Percentiles rank a stretch among this genome's conserved stretches.
Conservation (phyloP, 2,329 filamentous ascomycete species). For the Rutstroemia sp. region DNA sequence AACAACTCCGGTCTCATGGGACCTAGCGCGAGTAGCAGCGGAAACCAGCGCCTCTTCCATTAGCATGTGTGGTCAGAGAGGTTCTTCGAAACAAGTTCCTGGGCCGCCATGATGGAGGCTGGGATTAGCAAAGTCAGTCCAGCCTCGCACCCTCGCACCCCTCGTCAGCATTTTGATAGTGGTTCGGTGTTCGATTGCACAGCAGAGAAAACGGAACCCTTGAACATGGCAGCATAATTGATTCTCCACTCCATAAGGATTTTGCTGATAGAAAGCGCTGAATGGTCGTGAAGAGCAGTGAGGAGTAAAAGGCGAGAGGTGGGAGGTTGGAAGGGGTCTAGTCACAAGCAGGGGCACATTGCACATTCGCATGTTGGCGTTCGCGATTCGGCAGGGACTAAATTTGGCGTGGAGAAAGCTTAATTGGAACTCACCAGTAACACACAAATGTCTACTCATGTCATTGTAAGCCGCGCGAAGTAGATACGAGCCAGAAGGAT, state of each 20-base stretch:
- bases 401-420: not conserved
- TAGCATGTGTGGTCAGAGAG: slow-evolving; percentile 11
- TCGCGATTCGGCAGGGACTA: not conserved
- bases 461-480: no score
- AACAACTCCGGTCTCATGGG: slow-evolving; percentile 8
- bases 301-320: not conserved
- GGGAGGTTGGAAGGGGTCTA: no score
- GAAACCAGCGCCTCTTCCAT: slow-evolving; percentile 13
- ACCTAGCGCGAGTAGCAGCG: not conserved
- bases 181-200: no score
- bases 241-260: not conserved
- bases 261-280: not conserved
- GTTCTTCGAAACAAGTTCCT: slow-evolving; percentile 12
- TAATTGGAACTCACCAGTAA: not conserved
- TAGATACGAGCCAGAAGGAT: no score
- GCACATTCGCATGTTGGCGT: not conserved
- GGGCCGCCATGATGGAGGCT: not conserved
- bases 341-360: not conserved
- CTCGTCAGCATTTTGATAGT: not conserved
- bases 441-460: no score
- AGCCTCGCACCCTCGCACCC: not conserved
- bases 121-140: not conserved
- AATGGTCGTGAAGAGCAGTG: not conserved
- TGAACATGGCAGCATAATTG: no score
- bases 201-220: no score